A percentile compares a stretch with the other conserved stretches of the same genome.
phyloP scores from a whole-genome alignment of 345 rosid species.

The Odontarrhena argentea region DNA sequence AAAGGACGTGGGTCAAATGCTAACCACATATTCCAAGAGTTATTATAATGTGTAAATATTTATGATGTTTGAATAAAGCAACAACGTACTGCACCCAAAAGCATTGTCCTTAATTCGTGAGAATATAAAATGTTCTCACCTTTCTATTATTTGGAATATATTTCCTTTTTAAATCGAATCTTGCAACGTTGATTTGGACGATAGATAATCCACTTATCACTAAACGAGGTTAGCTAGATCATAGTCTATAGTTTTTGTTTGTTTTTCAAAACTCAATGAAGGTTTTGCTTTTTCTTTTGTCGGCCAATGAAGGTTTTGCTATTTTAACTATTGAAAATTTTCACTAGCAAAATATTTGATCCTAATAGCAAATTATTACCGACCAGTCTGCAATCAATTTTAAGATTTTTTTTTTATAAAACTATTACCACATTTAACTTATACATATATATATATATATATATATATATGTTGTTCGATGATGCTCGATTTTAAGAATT shows the following conservation, averaged over 20 bases:
- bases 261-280: slow-evolving; percentile 7
- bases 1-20: slow-evolving; percentile 32
- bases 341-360: background rate
- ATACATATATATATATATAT: too few species aligned
- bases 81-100: slow-evolving; percentile 28
- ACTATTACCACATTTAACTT: too few species aligned
- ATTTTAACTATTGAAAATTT: background rate
- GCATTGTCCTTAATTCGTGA: slow-evolving; percentile 37
- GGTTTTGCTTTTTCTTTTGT: background rate
- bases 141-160: slow-evolving; percentile 6
- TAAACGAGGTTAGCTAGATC: slow-evolving; percentile 6
- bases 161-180: slow-evolving; percentile 15
- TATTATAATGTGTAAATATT: slow-evolving; percentile 7
- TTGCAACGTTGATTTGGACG: slow-evolving; percentile 1
- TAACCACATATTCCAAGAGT: slow-evolving; percentile 34
- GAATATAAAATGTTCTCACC: slow-evolving; percentile 9
- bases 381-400: too few species aligned
- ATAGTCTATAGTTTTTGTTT: slow-evolving; percentile 7
- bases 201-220: background rate
- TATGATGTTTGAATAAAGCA: slow-evolving; percentile 10
- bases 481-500: too few species aligned
- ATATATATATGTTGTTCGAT: too few species aligned
- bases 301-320: background rate
- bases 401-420: too few species aligned
- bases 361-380: background rate